Percentiles rank a stretch among this genome's conserved stretches.
These are phyloP conservation scores for Huiozyma sinensis DNA, from an alignment of 805 yeast species.

Conservation along the genomic window DNA sequence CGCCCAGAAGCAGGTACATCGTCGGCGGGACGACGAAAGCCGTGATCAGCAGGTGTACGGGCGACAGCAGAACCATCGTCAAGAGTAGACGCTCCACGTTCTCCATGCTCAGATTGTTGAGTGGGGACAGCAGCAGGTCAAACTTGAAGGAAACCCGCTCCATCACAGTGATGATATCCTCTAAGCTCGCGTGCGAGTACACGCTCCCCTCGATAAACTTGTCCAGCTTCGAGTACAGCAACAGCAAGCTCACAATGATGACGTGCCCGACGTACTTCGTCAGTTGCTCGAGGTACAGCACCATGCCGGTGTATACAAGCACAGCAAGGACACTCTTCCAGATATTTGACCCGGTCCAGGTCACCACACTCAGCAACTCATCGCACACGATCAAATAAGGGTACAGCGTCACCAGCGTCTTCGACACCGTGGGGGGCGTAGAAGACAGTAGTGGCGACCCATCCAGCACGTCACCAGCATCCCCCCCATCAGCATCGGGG, in stretches of 20 bases:
- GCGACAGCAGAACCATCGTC: conserved; percentile 79
- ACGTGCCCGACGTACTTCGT: conserved; percentile 75
- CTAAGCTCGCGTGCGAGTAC: conserved; percentile 66
- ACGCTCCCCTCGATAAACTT: conserved; percentile 38
- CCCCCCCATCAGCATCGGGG: conserved; percentile 1
- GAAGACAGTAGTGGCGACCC: conserved; percentile 69
- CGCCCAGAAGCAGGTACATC: conserved; percentile 45
- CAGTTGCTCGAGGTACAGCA: conserved; percentile 62
- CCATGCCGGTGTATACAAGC: conserved; percentile 39
- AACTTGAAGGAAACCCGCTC: conserved; percentile 65
- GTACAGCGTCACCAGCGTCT: conserved; percentile 70
- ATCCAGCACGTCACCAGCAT: neutral
- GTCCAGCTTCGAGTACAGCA: conserved; percentile 50
- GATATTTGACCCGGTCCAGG: conserved; percentile 86
- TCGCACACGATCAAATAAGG: conserved; percentile 77
- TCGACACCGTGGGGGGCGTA: conserved; percentile 86
- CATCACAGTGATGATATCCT: conserved; percentile 70
- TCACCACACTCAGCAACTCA: conserved; percentile 55
- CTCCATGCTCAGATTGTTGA: conserved; percentile 64
- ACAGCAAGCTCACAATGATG: conserved; percentile 45
- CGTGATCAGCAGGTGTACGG: conserved; percentile 64
- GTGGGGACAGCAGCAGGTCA: conserved; percentile 71
- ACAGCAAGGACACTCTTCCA: conserved; percentile 59
- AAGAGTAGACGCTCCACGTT: conserved; percentile 73
- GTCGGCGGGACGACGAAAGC: conserved; percentile 64